phyloP scores from a whole-genome alignment of 352 stramenopile genomes.

The Halophytophthora polymorphica region DNA sequence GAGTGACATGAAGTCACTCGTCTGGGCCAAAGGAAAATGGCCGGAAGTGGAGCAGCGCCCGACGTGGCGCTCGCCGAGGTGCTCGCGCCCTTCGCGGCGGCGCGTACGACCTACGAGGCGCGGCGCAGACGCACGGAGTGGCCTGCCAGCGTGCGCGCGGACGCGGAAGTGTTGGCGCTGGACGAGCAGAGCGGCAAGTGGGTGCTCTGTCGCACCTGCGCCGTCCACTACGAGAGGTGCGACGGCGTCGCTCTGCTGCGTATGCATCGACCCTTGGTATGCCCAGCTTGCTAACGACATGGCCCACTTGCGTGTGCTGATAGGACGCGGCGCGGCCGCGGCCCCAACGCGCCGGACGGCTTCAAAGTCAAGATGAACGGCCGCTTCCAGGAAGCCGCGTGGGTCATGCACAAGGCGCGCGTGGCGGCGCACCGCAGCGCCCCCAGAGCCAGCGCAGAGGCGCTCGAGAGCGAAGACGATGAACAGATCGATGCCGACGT shows the following conservation, averaged over 20 bases:
- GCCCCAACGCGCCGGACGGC: constrained; percentile 57
- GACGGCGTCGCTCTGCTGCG: not conserved
- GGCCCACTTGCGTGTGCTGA: not conserved
- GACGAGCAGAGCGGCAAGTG: constrained; percentile 62
- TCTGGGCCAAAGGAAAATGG: not conserved
- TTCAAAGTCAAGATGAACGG: constrained; percentile 80
- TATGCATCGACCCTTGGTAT: not conserved
- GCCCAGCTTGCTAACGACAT: not conserved
- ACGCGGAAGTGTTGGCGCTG: constrained; percentile 49
- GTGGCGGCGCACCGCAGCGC: constrained; percentile 38
- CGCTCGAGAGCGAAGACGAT: constrained; percentile 8
- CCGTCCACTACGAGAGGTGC: constrained; percentile 52
- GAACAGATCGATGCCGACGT: not conserved
- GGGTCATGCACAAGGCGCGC: constrained; percentile 66
- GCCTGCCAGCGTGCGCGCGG: constrained; percentile 46
- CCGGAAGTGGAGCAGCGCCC: too few species aligned
- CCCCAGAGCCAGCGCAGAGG: constrained; percentile 6
- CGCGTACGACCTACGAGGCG: constrained; percentile 32
- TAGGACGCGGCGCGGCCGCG: constrained; percentile 48
- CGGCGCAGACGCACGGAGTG: constrained; percentile 47
- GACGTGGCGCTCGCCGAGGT: constrained; percentile 1
- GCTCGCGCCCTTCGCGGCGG: constrained; percentile 6
- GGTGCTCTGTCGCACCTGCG: constrained; percentile 63
- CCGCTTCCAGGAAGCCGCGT: constrained; percentile 56
- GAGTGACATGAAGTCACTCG: constrained; percentile 62